Percentiles rank a stretch among this genome's conserved stretches.
Evolutionary conservation across 2,329 filamentous ascomycete genomes (phyloP).

Genomic region (Rhinocladiella similis): DNA sequence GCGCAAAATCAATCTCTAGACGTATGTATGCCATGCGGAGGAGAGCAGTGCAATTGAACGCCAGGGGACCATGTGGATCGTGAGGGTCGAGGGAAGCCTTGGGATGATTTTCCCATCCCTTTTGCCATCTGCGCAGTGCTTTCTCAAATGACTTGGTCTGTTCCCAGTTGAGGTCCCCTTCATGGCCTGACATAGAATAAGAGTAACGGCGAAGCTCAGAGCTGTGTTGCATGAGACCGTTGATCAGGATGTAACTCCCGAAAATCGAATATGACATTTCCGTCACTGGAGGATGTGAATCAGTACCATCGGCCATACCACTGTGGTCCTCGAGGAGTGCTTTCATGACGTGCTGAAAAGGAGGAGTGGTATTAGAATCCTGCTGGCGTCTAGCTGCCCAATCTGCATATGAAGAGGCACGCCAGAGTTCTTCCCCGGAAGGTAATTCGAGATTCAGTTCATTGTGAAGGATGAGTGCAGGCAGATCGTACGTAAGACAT

Average conservation of each 20-base stretch:
- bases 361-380: background rate
- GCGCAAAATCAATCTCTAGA: conserved; percentile 62
- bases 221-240: background rate
- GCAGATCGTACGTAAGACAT: background rate
- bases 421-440: background rate
- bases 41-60: conserved; percentile 64
- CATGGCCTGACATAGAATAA: background rate
- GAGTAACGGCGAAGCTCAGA: background rate
- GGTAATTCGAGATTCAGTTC: background rate
- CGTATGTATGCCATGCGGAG: conserved; percentile 59
- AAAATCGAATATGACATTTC: too few relatives aligned
- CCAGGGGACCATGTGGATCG: conserved; percentile 56
- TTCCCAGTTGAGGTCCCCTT: conserved; percentile 33
- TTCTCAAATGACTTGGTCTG: conserved; percentile 43
- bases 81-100: conserved; percentile 35
- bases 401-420: background rate
- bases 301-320: too few relatives aligned
- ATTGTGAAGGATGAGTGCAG: background rate
- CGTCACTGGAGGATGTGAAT: too few relatives aligned
- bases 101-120: conserved; percentile 37
- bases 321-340: background rate
- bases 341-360: background rate
- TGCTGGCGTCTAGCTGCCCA: background rate
- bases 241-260: background rate
- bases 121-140: conserved; percentile 43